Conservation (phyloP, 768 basidiomycete genomes). For the Macrolepiota dolichaula region DNA sequence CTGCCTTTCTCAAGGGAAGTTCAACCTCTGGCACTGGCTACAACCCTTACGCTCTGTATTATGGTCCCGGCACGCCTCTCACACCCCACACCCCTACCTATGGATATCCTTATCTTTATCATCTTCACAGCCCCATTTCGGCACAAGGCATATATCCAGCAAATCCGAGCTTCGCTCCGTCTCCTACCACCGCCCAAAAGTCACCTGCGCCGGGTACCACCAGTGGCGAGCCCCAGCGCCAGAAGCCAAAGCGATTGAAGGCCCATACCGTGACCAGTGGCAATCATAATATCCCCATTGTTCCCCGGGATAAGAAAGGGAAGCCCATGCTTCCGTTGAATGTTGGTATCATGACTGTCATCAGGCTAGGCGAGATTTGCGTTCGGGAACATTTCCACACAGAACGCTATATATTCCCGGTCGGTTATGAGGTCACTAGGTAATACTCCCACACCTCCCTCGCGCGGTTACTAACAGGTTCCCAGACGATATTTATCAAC, state of each 20-base stretch:
- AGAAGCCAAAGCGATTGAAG: conserved; percentile 76
- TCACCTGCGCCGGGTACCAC: conserved; percentile 18
- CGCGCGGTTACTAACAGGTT: conserved; percentile 8
- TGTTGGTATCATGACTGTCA: conserved; percentile 86
- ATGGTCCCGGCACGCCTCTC: conserved; percentile 32
- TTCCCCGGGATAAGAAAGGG: conserved; percentile 70
- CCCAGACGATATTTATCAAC: conserved; percentile 77
- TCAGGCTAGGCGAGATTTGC: conserved; percentile 70
- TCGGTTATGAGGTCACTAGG: conserved; percentile 83
- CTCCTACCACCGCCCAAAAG: conserved; percentile 18
- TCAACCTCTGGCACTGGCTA: conserved; percentile 19
- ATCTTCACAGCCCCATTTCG: conserved; percentile 31
- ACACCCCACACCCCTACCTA: conserved; percentile 33
- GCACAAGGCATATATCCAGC: conserved; percentile 34
- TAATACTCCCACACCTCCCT: conserved; percentile 25
- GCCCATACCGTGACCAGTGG: conserved; percentile 79
- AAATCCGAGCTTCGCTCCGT: conserved; percentile 23
- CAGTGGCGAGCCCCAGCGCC: conserved; percentile 33
- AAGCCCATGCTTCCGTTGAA: conserved; percentile 74
- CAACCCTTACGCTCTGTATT: conserved; percentile 43
- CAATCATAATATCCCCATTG: conserved; percentile 73
- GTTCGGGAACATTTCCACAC: conserved; percentile 86
- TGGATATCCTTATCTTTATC: conserved; percentile 43
- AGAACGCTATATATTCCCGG: conserved; percentile 85
- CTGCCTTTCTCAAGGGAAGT: conserved; percentile 21